phyloP scores from a whole-genome alignment of 805 yeast genomes.

The Candida namnaoensis region DNA sequence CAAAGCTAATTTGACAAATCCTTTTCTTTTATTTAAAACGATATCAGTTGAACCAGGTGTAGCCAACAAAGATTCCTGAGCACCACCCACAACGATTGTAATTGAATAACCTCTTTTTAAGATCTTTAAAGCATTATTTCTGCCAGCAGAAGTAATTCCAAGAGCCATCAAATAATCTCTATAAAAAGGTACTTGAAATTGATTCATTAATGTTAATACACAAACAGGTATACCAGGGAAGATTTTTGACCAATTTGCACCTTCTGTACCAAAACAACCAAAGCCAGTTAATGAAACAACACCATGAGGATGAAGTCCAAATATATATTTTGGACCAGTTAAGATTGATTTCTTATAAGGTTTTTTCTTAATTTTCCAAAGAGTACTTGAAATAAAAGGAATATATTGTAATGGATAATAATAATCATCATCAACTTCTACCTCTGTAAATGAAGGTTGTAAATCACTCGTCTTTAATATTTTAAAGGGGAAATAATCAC shows the following conservation, averaged over 20 bases:
- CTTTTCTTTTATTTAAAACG: constrained; percentile 71
- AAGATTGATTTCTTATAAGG: constrained; percentile 23
- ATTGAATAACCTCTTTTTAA: constrained; percentile 63
- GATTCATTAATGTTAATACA: constrained; percentile 72
- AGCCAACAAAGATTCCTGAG: constrained; percentile 76
- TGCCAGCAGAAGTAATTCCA: constrained; percentile 82
- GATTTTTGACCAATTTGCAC: constrained; percentile 53
- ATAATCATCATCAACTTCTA: constrained; percentile 12
- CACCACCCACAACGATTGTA: constrained; percentile 93
- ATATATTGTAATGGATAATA: constrained; percentile 2
- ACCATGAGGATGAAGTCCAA: constrained; percentile 96
- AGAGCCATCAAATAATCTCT: constrained; percentile 76
- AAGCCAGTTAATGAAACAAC: constrained; percentile 88
- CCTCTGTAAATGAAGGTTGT: constrained; percentile 59
- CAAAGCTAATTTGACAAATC: constrained; percentile 82
- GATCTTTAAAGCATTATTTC: constrained; percentile 57
- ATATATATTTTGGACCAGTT: constrained; percentile 71
- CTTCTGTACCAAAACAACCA: constrained; percentile 78
- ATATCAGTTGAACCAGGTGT: constrained; percentile 53
- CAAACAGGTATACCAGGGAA: constrained; percentile 84
- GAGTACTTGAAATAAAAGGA: constrained; percentile 3
- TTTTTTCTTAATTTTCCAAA: constrained; percentile 11
- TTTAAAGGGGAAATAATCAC: constrained; percentile 70
- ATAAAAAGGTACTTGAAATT: constrained; percentile 77
- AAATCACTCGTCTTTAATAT: constrained; percentile 62